Evolutionary conservation across 2,329 filamentous ascomycete genomes (phyloP).

Genomic region (Sordariomycetes sp.): DNA sequence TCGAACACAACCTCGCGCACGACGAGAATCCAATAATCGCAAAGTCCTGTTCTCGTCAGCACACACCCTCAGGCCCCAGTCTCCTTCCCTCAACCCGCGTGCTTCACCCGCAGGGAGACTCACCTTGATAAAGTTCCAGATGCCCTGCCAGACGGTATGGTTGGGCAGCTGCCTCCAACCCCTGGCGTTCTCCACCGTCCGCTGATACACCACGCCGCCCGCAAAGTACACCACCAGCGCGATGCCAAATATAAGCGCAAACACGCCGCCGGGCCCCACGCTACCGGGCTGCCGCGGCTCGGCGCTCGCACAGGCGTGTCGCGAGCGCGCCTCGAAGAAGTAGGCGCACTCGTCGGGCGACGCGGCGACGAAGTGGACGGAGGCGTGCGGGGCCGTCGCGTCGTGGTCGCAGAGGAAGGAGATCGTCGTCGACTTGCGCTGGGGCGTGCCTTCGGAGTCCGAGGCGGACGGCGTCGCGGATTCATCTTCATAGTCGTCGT

Average conservation of each 20-base stretch:
- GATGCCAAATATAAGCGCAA: slow-evolving; percentile 68
- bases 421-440: slow-evolving; percentile 71
- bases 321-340: slow-evolving; percentile 84
- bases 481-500: slow-evolving; percentile 14
- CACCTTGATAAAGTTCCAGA: slow-evolving; percentile 75
- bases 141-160: slow-evolving; percentile 82
- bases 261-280: slow-evolving; percentile 61
- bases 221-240: slow-evolving; percentile 80
- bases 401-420: slow-evolving; percentile 89
- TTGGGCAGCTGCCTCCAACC: slow-evolving; percentile 95
- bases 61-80: not conserved
- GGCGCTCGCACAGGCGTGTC: slow-evolving; percentile 60
- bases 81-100: not conserved
- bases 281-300: slow-evolving; percentile 61
- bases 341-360: slow-evolving; percentile 88
- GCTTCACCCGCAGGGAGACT: slow-evolving; percentile 24
- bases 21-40: slow-evolving; percentile 57
- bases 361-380: slow-evolving; percentile 68
- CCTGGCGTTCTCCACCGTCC: slow-evolving; percentile 84
- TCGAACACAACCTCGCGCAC: slow-evolving; percentile 52
- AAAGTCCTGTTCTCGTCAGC: slow-evolving; percentile 33
- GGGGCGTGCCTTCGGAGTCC: slow-evolving; percentile 17
- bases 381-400: slow-evolving; percentile 51
- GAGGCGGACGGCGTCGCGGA: slow-evolving; percentile 17
- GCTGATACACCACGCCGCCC: slow-evolving; percentile 89